Percentiles rank a stretch among this genome's conserved stretches.
Conservation (phyloP, 1,284 basidiomycete species). For the Clitocybe nebularis region DNA sequence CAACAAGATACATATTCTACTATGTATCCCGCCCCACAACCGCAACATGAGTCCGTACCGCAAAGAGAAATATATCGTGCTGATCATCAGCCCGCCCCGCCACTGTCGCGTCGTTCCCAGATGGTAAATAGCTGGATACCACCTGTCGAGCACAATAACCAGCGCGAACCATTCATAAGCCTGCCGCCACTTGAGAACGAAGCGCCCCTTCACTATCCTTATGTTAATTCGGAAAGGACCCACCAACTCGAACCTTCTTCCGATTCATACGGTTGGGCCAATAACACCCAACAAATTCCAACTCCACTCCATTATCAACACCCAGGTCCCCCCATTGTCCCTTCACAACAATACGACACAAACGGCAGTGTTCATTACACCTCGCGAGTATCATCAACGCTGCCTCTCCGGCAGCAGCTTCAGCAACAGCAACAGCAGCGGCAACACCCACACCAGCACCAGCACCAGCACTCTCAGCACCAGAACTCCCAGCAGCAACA, state of each 20-base stretch:
- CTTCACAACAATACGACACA: neutral
- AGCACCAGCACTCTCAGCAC: slow-evolving; percentile 11
- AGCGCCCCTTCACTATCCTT: slow-evolving; percentile 12
- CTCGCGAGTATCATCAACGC: neutral
- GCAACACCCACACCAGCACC: slow-evolving; percentile 13
- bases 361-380: neutral
- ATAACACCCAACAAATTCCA: neutral
- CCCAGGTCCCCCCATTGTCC: neutral
- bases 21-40: slow-evolving; percentile 4
- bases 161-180: slow-evolving; percentile 1
- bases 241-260: slow-evolving; percentile 1
- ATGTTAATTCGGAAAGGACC: slow-evolving; percentile 17
- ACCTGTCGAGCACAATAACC: neutral
- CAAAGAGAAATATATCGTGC: too few relatives aligned
- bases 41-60: too few relatives aligned
- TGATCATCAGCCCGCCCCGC: slow-evolving; percentile 1
- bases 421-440: slow-evolving; percentile 12
- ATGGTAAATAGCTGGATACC: slow-evolving; percentile 8
- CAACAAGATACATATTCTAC: neutral
- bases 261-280: slow-evolving; percentile 1
- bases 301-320: slow-evolving; percentile 3
- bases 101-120: slow-evolving; percentile 3
- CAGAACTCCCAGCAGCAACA: slow-evolving; percentile 12
- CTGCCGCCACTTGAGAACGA: slow-evolving; percentile 3
- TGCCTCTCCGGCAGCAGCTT: neutral